phyloP scores from a whole-genome alignment of 768 basidiomycete genomes.

The Kwoniella mangroviensis region DNA sequence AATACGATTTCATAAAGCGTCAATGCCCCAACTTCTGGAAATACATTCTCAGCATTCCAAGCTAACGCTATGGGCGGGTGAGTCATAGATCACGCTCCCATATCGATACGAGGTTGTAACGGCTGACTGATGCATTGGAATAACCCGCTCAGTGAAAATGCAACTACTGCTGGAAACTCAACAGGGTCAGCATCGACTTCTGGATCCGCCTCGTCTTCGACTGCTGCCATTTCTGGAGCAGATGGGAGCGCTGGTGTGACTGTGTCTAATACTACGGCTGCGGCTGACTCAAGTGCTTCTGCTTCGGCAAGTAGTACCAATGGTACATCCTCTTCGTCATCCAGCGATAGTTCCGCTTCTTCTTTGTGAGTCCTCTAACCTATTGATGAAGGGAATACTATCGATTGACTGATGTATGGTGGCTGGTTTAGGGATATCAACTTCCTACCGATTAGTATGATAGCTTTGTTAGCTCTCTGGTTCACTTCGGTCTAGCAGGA shows the following conservation, averaged over 20 bases:
- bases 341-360: neutral
- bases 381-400: neutral
- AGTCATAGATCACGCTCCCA: neutral
- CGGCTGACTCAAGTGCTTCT: neutral
- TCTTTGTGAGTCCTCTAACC: neutral
- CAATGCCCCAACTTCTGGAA: conserved; percentile 20
- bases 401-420: neutral
- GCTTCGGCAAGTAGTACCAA: neutral
- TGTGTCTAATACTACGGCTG: neutral
- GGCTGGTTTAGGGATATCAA: neutral
- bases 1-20: conserved; percentile 1
- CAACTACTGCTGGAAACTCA: neutral
- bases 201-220: neutral
- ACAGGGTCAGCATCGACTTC: conserved; percentile 1
- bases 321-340: neutral
- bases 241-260: neutral
- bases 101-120: neutral
- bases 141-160: neutral
- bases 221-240: neutral
- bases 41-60: conserved; percentile 29
- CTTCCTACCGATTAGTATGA: neutral
- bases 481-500: neutral
- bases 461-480: neutral
- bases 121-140: neutral
- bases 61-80: conserved; percentile 12